Evolutionary conservation across 345 rosid species (phyloP), one percentile per base, ranked within the genome.

Genomic region (Eucalyptus regnans): DNA sequence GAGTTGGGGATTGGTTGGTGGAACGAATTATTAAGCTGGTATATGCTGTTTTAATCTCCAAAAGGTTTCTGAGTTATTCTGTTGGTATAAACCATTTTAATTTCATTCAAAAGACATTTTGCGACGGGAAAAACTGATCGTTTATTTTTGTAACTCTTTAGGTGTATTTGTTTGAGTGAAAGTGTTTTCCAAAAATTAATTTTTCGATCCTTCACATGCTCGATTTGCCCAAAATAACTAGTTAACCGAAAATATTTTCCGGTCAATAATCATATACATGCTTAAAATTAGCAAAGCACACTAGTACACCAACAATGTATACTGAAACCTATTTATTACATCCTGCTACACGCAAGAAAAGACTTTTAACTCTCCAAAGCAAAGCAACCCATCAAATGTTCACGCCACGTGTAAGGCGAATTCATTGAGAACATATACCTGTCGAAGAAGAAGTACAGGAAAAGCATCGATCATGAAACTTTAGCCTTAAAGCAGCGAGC

Each of bases 61-160:
- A 52, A 52, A 7, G 58, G 23, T 52, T 52, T 60, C 1, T 12
- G 68, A 60, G n/a, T 60, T 6, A 27, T 27, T 60, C 4, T 5
- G 16, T 60, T 60, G 68, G 68, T 12, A 27, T 60, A 60, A 11
- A 29, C 16, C 68, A 60, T 27, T 60, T 60, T 60, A 60, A 12
- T 27, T 60, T 60, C 68, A 29, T 60, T 60, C 68, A 60, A 60
- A 60, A 27, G 31, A 8, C 31, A 6, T 27, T 60, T 60, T 0
- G 12, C 0, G 4, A 12, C 0, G 4, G 3, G 3, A 60, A 60
- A 60, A 60, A 27, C 0, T 27, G 0, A 52, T 60, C 2, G 2
- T 60, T 12, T 60, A 27, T 60, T 27, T 1, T 60, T 27, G 7
- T 60, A 27, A 60, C 31, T 60, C 27, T 56, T 56, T 56, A 20